These are phyloP conservation scores for Dipteronia dyeriana DNA, from an alignment of 345 rosid genomes.

Conservation along the genomic window DNA sequence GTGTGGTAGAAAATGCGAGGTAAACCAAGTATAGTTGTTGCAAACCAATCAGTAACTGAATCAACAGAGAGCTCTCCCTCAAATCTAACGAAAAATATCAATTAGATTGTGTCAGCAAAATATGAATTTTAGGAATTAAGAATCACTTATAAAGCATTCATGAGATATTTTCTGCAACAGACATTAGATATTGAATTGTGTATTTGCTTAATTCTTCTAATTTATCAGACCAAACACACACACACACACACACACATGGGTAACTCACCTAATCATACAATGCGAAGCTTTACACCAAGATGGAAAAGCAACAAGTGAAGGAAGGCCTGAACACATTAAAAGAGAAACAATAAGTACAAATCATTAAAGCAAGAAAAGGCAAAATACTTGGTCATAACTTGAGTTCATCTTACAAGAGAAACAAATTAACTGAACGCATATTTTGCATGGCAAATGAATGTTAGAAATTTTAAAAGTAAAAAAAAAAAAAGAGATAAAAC, in stretches of 20 bases:
- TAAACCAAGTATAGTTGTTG: conserved; percentile 60
- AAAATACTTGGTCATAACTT: not conserved
- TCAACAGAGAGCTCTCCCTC: conserved; percentile 73
- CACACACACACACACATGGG: not conserved
- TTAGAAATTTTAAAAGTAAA: not conserved
- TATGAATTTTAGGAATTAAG: not conserved
- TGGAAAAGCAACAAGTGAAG: conserved; percentile 77
- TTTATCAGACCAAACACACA: not conserved
- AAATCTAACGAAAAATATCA: conserved; percentile 51
- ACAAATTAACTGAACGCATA: not conserved
- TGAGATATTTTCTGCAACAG: not conserved
- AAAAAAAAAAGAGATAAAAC: not conserved
- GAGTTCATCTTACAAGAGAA: not conserved
- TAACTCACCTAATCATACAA: conserved; percentile 72
- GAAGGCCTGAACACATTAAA: conserved; percentile 59
- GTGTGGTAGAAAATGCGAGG: conserved; percentile 87
- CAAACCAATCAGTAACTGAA: conserved; percentile 85
- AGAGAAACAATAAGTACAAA: conserved; percentile 24
- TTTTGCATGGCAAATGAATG: not conserved
- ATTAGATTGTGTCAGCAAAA: conserved; percentile 3
- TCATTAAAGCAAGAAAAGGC: conserved; percentile 22
- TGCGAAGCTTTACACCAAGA: conserved; percentile 61
- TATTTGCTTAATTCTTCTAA: not conserved
- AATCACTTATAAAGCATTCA: not conserved
- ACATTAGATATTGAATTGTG: not conserved